Evolutionary conservation across 192 early-diverging fungal species (phyloP).

Genomic region (Backusella psychrophila): DNA sequence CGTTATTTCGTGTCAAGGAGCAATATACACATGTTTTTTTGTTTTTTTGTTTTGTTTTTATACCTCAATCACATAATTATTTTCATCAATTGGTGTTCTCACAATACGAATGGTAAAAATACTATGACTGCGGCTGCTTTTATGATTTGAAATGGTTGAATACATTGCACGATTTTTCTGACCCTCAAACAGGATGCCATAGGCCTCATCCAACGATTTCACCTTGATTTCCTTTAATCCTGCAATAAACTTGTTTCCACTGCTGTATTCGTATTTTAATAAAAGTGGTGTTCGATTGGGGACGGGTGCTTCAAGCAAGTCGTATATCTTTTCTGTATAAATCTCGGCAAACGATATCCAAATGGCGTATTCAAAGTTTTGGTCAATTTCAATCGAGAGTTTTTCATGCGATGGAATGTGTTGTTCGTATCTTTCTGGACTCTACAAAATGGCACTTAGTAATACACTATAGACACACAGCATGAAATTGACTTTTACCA

Average conservation of each 20-base stretch:
- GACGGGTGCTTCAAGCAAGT: slow-evolving; percentile 61
- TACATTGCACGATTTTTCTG: slow-evolving; percentile 58
- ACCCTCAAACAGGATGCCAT: slow-evolving; percentile 54
- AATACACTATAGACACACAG: too few relatives aligned
- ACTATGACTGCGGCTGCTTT: slow-evolving; percentile 61
- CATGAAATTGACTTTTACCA: background rate
- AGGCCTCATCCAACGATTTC: slow-evolving; percentile 52
- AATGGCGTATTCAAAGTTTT: slow-evolving; percentile 73
- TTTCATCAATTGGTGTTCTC: slow-evolving; percentile 45
- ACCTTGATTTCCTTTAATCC: slow-evolving; percentile 60
- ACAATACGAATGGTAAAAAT: slow-evolving; percentile 69
- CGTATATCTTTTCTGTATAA: slow-evolving; percentile 85
- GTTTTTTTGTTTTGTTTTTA: background rate
- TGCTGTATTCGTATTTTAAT: slow-evolving; percentile 39
- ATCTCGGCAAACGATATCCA: slow-evolving; percentile 91
- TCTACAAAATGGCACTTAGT: background rate
- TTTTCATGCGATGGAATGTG: background rate
- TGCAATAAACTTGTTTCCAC: slow-evolving; percentile 56
- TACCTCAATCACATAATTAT: slow-evolving; percentile 41
- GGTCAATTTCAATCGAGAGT: slow-evolving; percentile 30
- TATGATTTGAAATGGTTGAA: slow-evolving; percentile 53
- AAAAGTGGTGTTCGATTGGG: slow-evolving; percentile 26
- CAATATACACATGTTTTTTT: background rate
- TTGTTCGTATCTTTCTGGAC: background rate
- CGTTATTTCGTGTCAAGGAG: too few relatives aligned